Evolutionary conservation across 2,329 filamentous ascomycete species (phyloP), one percentile per base, ranked within the genome.

Genomic region (Calonectria hongkongensis): DNA sequence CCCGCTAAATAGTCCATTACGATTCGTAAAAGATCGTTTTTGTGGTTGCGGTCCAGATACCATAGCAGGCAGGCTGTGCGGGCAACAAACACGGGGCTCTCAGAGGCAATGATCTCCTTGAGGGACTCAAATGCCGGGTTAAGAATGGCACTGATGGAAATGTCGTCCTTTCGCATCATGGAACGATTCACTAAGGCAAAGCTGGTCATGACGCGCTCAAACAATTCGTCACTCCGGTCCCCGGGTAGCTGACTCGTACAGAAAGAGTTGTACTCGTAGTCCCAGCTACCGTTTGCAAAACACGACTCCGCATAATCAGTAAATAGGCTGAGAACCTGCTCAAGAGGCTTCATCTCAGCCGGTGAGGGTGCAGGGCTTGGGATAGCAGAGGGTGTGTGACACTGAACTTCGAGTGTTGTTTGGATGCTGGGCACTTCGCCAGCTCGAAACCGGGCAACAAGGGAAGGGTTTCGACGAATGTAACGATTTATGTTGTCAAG

Each of bases 401-500:
- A 84, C 56, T 81, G 79, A 13, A 84, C 82, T 58, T 84, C 82
- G 33, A 78, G 68, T 3, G 75, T 74, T 0, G 82, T 82, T 69
- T 84, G 82, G 3, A 78, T 70, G 65, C 77, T 83, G 30, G 82
- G 82, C 4, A 77, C 71, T 16, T 83, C 75, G 16, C 82, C 82
- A 9, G 81, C 80, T 21, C 75, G 78, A 48, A 82, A 81, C 4
- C 79, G 80, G 48, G 82, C 78, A 27, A 84, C 78, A 12, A 84
- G 78, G 1, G 79, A 76, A 6, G 84, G 84, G 63, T 85, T 86
- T 3, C 84, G 80, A 73, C 85, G 83, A 36, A 86, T 78, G 48
- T 86, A 86, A 43, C 84, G 83, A 73, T 81, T 82, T 66, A 86
- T 83, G 74, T 84, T 85, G 54, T 85, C 82, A 58, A 84, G 76